Conservation (phyloP, 2,329 filamentous ascomycete species). For the Aaosphaeria pasadenensis region DNA sequence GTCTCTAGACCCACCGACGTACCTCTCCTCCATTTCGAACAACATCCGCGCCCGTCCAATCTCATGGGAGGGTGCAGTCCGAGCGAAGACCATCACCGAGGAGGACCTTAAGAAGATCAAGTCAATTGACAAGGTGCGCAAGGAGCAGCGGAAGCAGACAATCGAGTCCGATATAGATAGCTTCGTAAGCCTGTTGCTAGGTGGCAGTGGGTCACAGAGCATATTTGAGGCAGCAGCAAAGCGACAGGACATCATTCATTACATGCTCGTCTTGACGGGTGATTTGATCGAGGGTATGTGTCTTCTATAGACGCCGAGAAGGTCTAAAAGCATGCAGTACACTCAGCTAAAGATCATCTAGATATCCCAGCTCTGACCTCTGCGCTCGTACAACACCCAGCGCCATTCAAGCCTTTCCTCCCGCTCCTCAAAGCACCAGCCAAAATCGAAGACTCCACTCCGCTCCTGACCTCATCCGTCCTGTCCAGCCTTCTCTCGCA, state of each 20-base stretch:
- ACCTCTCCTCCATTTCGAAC: constrained; percentile 84
- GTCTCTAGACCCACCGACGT: constrained; percentile 89
- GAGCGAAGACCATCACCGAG: constrained; percentile 90
- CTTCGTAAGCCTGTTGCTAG: constrained; percentile 78
- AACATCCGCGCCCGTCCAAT: constrained; percentile 96
- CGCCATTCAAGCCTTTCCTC: constrained; percentile 73
- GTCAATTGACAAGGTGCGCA: constrained; percentile 92
- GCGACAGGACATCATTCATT: constrained; percentile 88
- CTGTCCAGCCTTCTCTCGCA: constrained; percentile 74
- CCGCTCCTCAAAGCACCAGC: constrained; percentile 80
- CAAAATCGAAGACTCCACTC: constrained; percentile 82
- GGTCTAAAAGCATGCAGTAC: not conserved
- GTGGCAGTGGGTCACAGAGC: constrained; percentile 62
- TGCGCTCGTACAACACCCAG: constrained; percentile 69
- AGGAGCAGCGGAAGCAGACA: constrained; percentile 80
- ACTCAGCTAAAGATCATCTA: constrained; percentile 38
- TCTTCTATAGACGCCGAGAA: not conserved
- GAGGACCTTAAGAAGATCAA: constrained; percentile 93
- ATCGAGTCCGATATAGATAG: constrained; percentile 77
- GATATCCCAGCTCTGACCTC: constrained; percentile 77
- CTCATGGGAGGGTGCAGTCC: constrained; percentile 94
- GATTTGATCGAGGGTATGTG: constrained; percentile 79
- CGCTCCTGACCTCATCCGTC: constrained; percentile 84
- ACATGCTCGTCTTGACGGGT: constrained; percentile 83
- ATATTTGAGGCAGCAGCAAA: constrained; percentile 79